Conservation (phyloP, 768 basidiomycete genomes). For the Boletellus emodensis region DNA sequence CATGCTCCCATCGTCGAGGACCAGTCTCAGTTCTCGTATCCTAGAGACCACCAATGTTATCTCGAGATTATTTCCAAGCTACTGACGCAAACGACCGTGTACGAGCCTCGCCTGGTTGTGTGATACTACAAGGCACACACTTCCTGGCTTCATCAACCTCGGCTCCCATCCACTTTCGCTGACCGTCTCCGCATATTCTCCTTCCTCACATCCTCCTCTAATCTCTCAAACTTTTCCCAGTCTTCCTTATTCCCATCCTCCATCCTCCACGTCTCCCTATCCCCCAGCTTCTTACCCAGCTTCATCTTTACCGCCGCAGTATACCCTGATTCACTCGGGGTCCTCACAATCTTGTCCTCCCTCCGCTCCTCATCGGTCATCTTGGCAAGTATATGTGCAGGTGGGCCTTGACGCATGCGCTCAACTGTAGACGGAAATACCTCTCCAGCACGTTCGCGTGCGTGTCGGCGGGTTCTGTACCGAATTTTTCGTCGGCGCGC, state of each 20-base stretch:
- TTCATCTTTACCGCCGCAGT: conserved; percentile 58
- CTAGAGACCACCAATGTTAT: too few species aligned
- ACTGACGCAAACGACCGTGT: too few species aligned
- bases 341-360: conserved; percentile 47
- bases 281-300: conserved; percentile 47
- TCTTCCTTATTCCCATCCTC: conserved; percentile 32
- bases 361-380: conserved; percentile 48
- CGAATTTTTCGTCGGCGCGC: conserved; percentile 58
- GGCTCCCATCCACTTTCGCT: background rate
- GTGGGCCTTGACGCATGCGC: conserved; percentile 54
- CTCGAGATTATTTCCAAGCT: too few species aligned
- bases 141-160: background rate
- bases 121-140: conserved; percentile 1
- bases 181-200: conserved; percentile 27
- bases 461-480: conserved; percentile 61
- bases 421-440: conserved; percentile 44
- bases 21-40: too few species aligned
- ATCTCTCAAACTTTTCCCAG: conserved; percentile 22
- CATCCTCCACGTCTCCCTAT: conserved; percentile 31
- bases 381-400: conserved; percentile 52
- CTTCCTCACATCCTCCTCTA: conserved; percentile 25
- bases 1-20: too few species aligned
- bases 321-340: conserved; percentile 67
- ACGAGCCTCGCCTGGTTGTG: too few species aligned
- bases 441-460: conserved; percentile 63